Evolutionary conservation across 1,284 basidiomycete genomes (phyloP).

Genomic region (Xanthoconium separans): DNA sequence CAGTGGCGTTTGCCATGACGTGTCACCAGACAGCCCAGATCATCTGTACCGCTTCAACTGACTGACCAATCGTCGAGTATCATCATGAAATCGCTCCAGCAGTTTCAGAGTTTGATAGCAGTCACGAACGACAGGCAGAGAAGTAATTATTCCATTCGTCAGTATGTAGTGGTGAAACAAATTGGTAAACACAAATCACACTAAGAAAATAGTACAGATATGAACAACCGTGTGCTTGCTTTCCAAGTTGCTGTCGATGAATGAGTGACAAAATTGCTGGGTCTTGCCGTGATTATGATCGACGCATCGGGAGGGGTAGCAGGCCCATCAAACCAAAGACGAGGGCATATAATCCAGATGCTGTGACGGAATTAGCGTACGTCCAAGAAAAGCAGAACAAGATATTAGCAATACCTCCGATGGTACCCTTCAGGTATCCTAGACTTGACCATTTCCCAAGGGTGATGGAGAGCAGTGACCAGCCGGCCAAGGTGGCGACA

Average conservation of each 20-base stretch:
- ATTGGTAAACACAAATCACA: background rate
- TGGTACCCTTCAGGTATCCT: conserved; percentile 59
- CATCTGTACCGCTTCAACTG: too few species aligned
- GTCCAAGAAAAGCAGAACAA: background rate
- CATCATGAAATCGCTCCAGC: too few species aligned
- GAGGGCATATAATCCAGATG: conserved; percentile 65
- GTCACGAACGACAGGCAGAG: too few species aligned
- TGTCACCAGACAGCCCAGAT: too few species aligned
- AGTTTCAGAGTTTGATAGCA: too few species aligned
- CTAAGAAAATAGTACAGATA: conserved; percentile 10
- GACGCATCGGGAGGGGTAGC: conserved; percentile 57
- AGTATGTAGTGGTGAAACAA: background rate
- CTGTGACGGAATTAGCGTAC: conserved; percentile 34
- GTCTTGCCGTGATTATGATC: conserved; percentile 22
- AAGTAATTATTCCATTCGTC: background rate
- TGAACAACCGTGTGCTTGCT: conserved; percentile 8
- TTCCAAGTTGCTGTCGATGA: conserved; percentile 7
- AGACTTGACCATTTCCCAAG: conserved; percentile 63
- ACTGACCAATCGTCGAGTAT: too few species aligned
- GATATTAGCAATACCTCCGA: conserved; percentile 51
- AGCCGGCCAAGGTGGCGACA: conserved; percentile 64
- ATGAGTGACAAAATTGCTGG: background rate
- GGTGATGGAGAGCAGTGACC: conserved; percentile 59
- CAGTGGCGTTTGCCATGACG: too few species aligned
- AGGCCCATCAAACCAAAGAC: conserved; percentile 69